Evolutionary conservation across 495 filamentous ascomycete genomes (phyloP).

Genomic region (Hypoxylon fuscum): DNA sequence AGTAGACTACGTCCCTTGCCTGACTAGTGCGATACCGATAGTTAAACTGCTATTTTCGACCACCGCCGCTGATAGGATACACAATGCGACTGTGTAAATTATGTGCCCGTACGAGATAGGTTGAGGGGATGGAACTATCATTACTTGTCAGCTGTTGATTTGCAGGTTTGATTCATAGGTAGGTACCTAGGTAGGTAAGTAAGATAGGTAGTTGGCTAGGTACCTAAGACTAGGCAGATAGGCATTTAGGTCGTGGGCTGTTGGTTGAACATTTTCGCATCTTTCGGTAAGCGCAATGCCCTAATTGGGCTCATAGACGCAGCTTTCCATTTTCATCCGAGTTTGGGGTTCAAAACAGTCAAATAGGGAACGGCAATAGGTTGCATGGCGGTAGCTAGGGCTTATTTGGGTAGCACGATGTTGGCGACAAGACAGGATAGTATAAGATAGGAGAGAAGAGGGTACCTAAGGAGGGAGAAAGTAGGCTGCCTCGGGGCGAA

Average conservation of each 20-base stretch:
- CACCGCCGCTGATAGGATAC: conserved; percentile 14
- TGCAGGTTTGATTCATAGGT: conserved; percentile 16
- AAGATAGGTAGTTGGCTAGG: background rate
- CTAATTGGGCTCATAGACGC: conserved; percentile 28
- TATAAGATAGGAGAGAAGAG: conserved; percentile 21
- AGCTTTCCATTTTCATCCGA: conserved; percentile 30
- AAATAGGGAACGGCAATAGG: conserved; percentile 19
- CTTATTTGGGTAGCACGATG: conserved; percentile 23
- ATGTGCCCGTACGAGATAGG: background rate
- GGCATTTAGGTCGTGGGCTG: background rate
- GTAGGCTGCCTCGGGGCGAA: conserved; percentile 34
- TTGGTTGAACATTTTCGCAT: conserved; percentile 25
- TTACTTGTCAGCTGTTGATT: conserved; percentile 36
- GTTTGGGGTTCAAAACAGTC: conserved; percentile 13
- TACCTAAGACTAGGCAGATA: conserved; percentile 7
- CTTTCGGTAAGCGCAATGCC: conserved; percentile 26
- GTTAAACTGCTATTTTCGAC: conserved; percentile 13
- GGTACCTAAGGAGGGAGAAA: conserved; percentile 3
- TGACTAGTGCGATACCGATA: background rate
- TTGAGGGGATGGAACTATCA: conserved; percentile 12
- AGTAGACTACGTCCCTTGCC: conserved; percentile 2
- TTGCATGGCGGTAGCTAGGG: conserved; percentile 27
- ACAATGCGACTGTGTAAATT: conserved; percentile 26
- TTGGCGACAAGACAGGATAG: conserved; percentile 20
- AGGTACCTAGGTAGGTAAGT: too few relatives aligned